Percentiles rank a stretch among this genome's conserved stretches.
These are phyloP conservation scores for Penicillium sp. DNA, from an alignment of 2,329 filamentous ascomycete species.

Conservation along the genomic window DNA sequence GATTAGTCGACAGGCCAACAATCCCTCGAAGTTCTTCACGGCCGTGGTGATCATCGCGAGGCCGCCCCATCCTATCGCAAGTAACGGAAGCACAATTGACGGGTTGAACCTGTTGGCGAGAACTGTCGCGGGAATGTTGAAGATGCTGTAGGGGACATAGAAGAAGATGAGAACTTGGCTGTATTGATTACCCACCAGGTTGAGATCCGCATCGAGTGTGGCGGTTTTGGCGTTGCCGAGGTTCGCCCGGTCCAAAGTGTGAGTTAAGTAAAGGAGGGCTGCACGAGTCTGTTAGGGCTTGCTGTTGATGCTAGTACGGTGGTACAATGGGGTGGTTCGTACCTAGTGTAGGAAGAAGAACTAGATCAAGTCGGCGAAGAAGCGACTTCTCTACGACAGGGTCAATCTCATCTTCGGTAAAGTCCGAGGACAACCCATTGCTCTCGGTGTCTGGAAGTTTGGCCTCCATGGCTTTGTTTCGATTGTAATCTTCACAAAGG, in stretches of 20 bases:
- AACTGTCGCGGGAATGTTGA: slow-evolving; percentile 2
- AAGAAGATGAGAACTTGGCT: slow-evolving; percentile 1
- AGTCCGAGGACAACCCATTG: not conserved
- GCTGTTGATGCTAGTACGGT: not conserved
- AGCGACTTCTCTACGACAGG: not conserved
- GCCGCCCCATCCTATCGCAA: not conserved
- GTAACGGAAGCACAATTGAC: not conserved
- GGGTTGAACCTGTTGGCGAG: slow-evolving; percentile 3
- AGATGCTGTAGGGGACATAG: slow-evolving; percentile 3
- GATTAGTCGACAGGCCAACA: not conserved
- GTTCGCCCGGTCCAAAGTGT: slow-evolving; percentile 7
- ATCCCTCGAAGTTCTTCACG: not conserved
- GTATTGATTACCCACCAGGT: slow-evolving; percentile 5
- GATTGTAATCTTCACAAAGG: not conserved
- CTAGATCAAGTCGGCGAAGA: not conserved
- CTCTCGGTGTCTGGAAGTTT: not conserved
- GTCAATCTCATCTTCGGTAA: not conserved
- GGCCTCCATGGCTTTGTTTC: not conserved
- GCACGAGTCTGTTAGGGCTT: not conserved
- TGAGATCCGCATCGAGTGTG: slow-evolving; percentile 1
- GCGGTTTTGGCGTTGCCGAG: slow-evolving; percentile 11
- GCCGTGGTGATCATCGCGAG: not conserved
- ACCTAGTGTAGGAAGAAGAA: not conserved
- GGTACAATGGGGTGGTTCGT: not conserved
- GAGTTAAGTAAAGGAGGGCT: slow-evolving; percentile 4